Conservation (phyloP, 2,329 filamentous ascomycete species). For the Reticulascus tulasneorum region DNA sequence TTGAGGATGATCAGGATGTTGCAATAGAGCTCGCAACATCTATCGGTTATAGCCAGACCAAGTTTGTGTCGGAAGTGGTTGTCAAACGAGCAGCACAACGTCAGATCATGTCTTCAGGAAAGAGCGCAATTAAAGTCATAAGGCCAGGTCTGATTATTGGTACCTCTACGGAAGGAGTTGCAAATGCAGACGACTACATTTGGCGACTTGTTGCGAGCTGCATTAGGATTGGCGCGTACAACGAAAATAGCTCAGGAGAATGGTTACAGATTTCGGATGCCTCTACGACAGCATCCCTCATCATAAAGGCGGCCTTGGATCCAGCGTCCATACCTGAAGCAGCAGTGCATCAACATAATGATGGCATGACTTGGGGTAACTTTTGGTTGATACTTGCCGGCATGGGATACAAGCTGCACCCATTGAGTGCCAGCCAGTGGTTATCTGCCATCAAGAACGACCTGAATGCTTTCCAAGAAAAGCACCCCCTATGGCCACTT, state of each 20-base stretch:
- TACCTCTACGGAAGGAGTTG: conserved; percentile 16
- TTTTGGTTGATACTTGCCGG: conserved; percentile 2
- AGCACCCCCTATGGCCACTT: conserved; percentile 7
- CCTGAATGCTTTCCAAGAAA: not conserved
- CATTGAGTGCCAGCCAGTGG: not conserved
- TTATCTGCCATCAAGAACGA: conserved; percentile 1
- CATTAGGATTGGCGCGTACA: conserved; percentile 13
- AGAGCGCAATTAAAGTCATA: conserved; percentile 4
- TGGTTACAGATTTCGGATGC: conserved; percentile 7
- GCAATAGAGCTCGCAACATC: conserved; percentile 6
- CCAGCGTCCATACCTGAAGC: not conserved
- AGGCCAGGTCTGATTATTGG: conserved; percentile 16
- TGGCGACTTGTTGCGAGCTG: conserved; percentile 14
- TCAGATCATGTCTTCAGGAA: not conserved
- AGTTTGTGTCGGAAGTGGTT: conserved; percentile 18
- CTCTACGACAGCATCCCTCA: not conserved
- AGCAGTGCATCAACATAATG: not conserved
- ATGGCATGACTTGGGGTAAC: conserved; percentile 7
- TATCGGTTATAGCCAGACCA: conserved; percentile 19
- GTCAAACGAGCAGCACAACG: conserved; percentile 14
- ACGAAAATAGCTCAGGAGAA: conserved; percentile 2
- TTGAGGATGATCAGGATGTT: not conserved
- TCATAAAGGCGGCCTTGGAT: not conserved
- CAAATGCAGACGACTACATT: conserved; percentile 17
- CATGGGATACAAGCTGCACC: not conserved